Percentiles rank a stretch among this genome's conserved stretches.
Evolutionary conservation across 257 asterid species (phyloP).

Genomic region (Solanum pinnatisectum): DNA sequence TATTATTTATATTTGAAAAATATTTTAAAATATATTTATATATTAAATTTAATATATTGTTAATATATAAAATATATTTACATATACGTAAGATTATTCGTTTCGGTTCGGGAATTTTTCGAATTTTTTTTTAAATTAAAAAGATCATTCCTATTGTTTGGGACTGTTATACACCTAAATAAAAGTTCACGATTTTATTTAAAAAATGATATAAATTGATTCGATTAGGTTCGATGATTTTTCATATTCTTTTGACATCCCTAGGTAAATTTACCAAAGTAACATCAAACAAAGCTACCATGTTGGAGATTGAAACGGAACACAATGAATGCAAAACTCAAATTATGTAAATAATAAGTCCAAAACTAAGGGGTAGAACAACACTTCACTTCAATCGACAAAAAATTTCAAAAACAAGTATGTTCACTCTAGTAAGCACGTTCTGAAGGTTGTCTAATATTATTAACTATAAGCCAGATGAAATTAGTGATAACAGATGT

Average conservation of each 20-base stretch:
- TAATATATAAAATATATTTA: too few relatives aligned
- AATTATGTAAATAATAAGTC: not conserved
- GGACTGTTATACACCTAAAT: not conserved
- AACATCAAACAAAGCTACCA: too few relatives aligned
- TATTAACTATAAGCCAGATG: not conserved
- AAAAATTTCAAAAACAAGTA: not conserved
- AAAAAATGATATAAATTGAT: too few relatives aligned
- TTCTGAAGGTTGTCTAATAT: not conserved
- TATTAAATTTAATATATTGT: too few relatives aligned
- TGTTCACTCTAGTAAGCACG: not conserved
- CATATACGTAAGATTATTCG: too few relatives aligned
- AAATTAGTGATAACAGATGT: not conserved
- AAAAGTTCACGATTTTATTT: not conserved
- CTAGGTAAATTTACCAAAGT: too few relatives aligned
- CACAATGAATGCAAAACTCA: not conserved
- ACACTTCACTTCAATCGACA: not conserved
- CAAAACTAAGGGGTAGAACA: not conserved
- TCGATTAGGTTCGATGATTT: not conserved
- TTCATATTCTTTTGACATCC: not conserved
- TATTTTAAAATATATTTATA: too few relatives aligned
- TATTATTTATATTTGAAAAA: not conserved
- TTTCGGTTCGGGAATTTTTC: accelerated
- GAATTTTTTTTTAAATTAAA: too few relatives aligned
- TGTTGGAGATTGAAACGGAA: not conserved
- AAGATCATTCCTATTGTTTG: not conserved